Evolutionary conservation across 257 asterid genomes (phyloP), one percentile per base, ranked within the genome.

Genomic region (Nicotiana tomentosiformis): DNA sequence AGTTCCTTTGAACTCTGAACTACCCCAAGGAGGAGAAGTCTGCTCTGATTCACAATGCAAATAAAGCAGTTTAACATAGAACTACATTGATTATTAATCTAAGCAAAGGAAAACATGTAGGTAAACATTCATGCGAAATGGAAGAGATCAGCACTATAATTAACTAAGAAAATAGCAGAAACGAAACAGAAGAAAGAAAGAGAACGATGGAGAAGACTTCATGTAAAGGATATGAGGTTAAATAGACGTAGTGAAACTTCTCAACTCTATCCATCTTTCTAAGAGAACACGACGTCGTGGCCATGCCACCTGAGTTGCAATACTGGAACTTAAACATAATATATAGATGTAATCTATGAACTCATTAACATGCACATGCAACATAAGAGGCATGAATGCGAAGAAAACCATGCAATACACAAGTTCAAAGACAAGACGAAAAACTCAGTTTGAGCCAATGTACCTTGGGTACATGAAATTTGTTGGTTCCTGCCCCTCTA

Each of bases 401-500:
- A 60, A 37, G 43, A 82, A 53, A 57, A 15, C 61, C 78, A 67
- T 67, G 70, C 18, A 56, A 53, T 20, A 39, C 7, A 49, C 39
- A 14, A 29, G 62, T 74, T 74, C 62, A 49, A 46, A 74, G 58
- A 65, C 78, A n/a, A 11, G 68, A 32, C 35, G 65, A 11, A 26
- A 82, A 69, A 29, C 5, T 66, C n/a, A n/a, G 23, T 30, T 33
- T 14, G 37, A 80, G 61, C 62, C 20, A 43, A 77, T 60, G 61
- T 86, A 96, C 99, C 99, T 96, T 6, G 99, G 99, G 82, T 94
- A 96, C 99, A 96, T 96, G 91, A 96, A 96, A 68, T 90, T 86
- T 55, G 98, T 96, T 7, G 99, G 99, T 83, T 96, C 98, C 62
- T 91, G 86, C 80, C 98, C 99, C 35, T 96, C 98, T 77, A 93